A percentile compares a stretch with the other conserved stretches of the same genome.
These are phyloP conservation scores for Aureobasidium leucospermi DNA, from an alignment of 2,329 filamentous ascomycete genomes.

Conservation along the genomic window DNA sequence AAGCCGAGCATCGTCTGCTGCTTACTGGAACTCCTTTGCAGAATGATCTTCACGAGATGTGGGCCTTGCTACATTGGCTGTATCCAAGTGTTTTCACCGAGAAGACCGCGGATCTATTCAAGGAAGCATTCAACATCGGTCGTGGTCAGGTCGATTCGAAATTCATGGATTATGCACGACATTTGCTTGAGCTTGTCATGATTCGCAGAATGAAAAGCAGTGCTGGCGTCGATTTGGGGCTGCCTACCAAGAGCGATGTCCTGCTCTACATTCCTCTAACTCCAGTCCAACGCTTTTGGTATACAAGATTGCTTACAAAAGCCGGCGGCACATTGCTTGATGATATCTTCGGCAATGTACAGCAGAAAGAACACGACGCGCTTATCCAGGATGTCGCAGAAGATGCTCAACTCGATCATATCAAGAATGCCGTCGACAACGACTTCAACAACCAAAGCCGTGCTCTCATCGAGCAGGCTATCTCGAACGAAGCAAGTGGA, in stretches of 20 bases:
- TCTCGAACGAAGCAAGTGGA: slow-evolving; percentile 27
- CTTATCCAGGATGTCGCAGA: slow-evolving; percentile 33
- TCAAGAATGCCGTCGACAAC: slow-evolving; percentile 27
- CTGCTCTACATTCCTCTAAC: slow-evolving; percentile 52
- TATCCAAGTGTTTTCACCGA: slow-evolving; percentile 51
- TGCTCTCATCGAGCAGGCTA: slow-evolving; percentile 34
- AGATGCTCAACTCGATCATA: slow-evolving; percentile 19
- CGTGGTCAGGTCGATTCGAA: slow-evolving; percentile 46
- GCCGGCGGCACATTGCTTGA: slow-evolving; percentile 45
- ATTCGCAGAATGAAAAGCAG: slow-evolving; percentile 51
- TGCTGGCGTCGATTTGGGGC: slow-evolving; percentile 45
- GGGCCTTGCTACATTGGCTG: slow-evolving; percentile 51
- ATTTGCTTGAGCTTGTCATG: slow-evolving; percentile 52
- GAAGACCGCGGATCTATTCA: slow-evolving; percentile 45
- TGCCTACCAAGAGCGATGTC: slow-evolving; percentile 52
- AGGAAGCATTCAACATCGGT: slow-evolving; percentile 49
- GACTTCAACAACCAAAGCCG: slow-evolving; percentile 41
- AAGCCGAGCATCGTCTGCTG: slow-evolving; percentile 43
- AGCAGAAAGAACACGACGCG: slow-evolving; percentile 36
- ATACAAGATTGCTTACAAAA: slow-evolving; percentile 49
- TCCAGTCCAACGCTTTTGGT: slow-evolving; percentile 53
- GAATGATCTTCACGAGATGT: slow-evolving; percentile 52
- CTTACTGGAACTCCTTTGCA: slow-evolving; percentile 52
- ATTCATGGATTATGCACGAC: slow-evolving; percentile 47
- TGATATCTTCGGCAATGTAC: slow-evolving; percentile 44